Percentiles rank a stretch among this genome's conserved stretches.
phyloP scores from a whole-genome alignment of 139 green algal genomes.

The Tetraselmis striata region DNA sequence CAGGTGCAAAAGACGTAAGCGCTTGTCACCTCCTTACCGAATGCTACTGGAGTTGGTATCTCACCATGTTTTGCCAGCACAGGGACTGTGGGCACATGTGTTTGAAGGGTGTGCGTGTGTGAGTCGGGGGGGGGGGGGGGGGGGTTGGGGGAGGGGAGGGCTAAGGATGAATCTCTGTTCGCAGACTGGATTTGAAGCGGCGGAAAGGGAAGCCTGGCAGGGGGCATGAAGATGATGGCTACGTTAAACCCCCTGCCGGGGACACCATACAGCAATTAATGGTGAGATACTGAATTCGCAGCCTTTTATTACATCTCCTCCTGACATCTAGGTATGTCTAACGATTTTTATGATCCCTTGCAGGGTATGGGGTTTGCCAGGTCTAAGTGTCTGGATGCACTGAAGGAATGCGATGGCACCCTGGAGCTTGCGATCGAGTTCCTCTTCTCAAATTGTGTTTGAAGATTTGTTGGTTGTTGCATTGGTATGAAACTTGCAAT shows the following conservation, averaged over 20 bases:
- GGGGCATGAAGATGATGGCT: not conserved
- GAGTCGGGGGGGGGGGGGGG: too few species aligned
- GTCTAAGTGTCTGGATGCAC: slow-evolving; percentile 48
- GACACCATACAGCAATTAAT: slow-evolving; percentile 2
- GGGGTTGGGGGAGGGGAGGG: too few species aligned
- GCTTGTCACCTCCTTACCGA: too few species aligned
- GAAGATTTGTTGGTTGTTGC: too few species aligned
- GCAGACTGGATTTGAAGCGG: not conserved
- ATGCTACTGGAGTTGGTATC: too few species aligned
- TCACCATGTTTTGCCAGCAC: too few species aligned
- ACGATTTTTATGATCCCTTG: not conserved
- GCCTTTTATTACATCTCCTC: not conserved
- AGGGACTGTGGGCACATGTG: not conserved
- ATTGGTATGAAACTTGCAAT: too few species aligned
- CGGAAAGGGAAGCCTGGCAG: not conserved
- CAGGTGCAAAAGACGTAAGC: too few species aligned
- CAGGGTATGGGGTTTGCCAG: slow-evolving; percentile 62
- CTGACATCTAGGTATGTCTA: too few species aligned
- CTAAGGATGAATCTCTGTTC: too few species aligned
- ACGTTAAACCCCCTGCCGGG: not conserved
- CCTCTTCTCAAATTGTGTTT: slow-evolving; percentile 41
- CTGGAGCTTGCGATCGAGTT: slow-evolving; percentile 56
- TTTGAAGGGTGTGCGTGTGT: not conserved
- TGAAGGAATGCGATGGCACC: slow-evolving; percentile 50
- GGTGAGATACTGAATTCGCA: not conserved